Percentiles rank a stretch among this genome's conserved stretches.
Conservation (phyloP, 257 asterid species). For the Solanum piurae region DNA sequence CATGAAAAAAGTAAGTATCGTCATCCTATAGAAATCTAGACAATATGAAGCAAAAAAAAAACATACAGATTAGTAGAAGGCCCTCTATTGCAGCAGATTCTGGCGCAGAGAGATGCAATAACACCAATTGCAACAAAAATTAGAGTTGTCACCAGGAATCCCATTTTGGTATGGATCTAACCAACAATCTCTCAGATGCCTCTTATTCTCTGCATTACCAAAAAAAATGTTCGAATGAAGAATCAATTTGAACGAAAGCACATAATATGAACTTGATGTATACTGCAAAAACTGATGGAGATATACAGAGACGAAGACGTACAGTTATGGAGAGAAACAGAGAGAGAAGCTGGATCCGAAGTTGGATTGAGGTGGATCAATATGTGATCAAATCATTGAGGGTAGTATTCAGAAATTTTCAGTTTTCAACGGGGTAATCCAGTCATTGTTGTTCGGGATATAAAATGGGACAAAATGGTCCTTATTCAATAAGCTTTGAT, state of each 20-base stretch:
- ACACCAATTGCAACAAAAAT: slow-evolving; percentile 65
- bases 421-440: background rate
- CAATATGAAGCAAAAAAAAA: background rate
- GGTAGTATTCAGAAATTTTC: background rate
- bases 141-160: slow-evolving; percentile 74
- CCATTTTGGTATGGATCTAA: slow-evolving; percentile 31
- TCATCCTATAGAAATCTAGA: background rate
- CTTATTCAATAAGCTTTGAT: background rate
- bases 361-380: slow-evolving; percentile 25
- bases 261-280: background rate
- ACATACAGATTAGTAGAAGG: slow-evolving; percentile 94
- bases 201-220: background rate
- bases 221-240: background rate
- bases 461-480: background rate
- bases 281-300: background rate
- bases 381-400: background rate
- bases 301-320: background rate
- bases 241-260: background rate
- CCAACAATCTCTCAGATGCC: slow-evolving; percentile 7
- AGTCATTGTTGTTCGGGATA: background rate
- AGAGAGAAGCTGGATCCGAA: slow-evolving; percentile 35
- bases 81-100: slow-evolving; percentile 91
- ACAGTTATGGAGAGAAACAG: background rate
- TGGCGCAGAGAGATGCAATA: slow-evolving; percentile 59
- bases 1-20: background rate